A percentile compares a stretch with the other conserved stretches of the same genome.
Evolutionary conservation across 352 stramenopile species (phyloP).

Genomic region (Phytophthora cryptogea): DNA sequence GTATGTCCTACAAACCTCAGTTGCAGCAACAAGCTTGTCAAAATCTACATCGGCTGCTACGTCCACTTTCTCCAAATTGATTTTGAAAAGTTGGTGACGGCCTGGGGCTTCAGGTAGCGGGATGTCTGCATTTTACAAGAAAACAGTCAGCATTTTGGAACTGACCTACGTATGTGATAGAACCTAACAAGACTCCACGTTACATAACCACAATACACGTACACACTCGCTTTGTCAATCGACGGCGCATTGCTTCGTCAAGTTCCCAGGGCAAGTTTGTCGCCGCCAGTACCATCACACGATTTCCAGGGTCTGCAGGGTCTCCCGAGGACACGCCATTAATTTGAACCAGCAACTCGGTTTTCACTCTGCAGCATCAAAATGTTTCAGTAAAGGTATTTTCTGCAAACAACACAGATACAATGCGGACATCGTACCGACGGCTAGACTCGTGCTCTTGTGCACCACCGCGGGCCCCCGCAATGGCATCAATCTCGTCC

Average conservation of each 20-base stretch:
- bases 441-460: constrained; percentile 86
- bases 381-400: neutral
- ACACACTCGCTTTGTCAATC: constrained; percentile 96
- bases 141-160: neutral
- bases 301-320: constrained; percentile 35
- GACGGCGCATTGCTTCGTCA: constrained; percentile 94
- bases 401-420: constrained; percentile 1
- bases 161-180: too few relatives aligned
- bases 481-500: constrained; percentile 98
- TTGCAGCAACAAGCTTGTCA: constrained; percentile 70
- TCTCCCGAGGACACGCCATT: constrained; percentile 89
- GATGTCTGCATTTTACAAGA: constrained; percentile 42
- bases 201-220: constrained; percentile 4
- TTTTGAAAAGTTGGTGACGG: constrained; percentile 68
- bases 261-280: constrained; percentile 98
- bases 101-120: constrained; percentile 59
- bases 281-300: constrained; percentile 93
- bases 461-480: constrained; percentile 61
- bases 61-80: constrained; percentile 85
- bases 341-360: constrained; percentile 98
- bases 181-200: too few relatives aligned
- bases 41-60: constrained; percentile 82
- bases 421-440: constrained; percentile 35
- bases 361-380: constrained; percentile 89
- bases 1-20: constrained; percentile 40